Base-by-base conservation (phyloP, 208 protist species). In the Porcisia hertigi region DNA sequence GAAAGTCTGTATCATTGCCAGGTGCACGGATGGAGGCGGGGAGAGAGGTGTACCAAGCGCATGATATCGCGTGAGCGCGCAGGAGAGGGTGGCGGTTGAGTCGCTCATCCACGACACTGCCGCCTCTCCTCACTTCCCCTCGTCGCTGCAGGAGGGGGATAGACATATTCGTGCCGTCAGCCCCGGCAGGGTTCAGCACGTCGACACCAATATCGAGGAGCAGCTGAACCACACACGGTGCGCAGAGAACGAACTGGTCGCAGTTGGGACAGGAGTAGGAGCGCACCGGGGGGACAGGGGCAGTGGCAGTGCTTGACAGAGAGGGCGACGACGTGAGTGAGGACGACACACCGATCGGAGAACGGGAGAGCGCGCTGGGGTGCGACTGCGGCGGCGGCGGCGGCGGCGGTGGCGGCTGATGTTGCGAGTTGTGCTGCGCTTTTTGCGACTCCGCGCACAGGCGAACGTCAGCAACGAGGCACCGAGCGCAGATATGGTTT, bases 1-100 rank as follows among this genome's bases (percentile, higher is more conserved):
- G 55, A 65, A 91, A 92, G 71, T 97, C 93, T 0, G 93, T 97
- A 64, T 97, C 93, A 58, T 88, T 83, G 43, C 84, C 85, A 6
- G 77, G 73, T 6, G 85, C 89, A 1, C 86, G 86, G 1, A 92
- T 84, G 11, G 83, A 77, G 20, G 71, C 79, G 12, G 93, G 93
- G 34, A 97, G 81, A 7, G 81, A 77, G 62, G 80, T 89, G 76
- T 92, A 94, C 89, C 90, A 95, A 25, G 65, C 70, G 65, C 93
- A 97, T 3, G 81, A 84, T n/a, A 88, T 34, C 16, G 60, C 36
- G 72, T 97, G 92, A 11, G 78, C 79, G n/a, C 81, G 65, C 14
- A 90, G 74, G 39, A 89, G 59, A 16, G 81, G 76, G 57, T 86
- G 84, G 3, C 25, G 54, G 25, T 18, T 30, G 23, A 63, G 73